A percentile compares a stretch with the other conserved stretches of the same genome.
Evolutionary conservation across 306 rosid species (phyloP).

Genomic region (Quercus aquifolioides): DNA sequence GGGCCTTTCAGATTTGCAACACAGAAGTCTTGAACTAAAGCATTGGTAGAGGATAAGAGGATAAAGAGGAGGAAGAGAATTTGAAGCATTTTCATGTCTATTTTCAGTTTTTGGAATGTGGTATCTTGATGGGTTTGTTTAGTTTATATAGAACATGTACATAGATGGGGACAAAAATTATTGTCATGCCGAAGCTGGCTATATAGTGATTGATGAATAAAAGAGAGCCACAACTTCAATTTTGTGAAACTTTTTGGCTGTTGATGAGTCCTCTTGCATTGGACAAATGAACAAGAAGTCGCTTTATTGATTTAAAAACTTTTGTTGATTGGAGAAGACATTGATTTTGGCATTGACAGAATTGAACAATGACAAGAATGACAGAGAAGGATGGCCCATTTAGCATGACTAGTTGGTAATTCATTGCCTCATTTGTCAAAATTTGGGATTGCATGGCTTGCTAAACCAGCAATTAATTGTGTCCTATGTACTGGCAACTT

Average conservation of each 20-base stretch:
- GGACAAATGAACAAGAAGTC: background rate
- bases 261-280: slow-evolving; percentile 13
- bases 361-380: too few relatives aligned
- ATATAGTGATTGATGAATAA: slow-evolving; percentile 25
- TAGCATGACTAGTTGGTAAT: too few relatives aligned
- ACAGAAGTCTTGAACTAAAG: slow-evolving; percentile 59
- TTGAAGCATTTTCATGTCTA: slow-evolving; percentile 34
- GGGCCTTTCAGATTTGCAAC: slow-evolving; percentile 62
- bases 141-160: slow-evolving; percentile 16
- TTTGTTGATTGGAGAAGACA: slow-evolving; percentile 7
- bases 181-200: slow-evolving; percentile 5
- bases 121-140: background rate
- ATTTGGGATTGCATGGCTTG: too few relatives aligned
- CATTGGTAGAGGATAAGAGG: slow-evolving; percentile 48
- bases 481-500: too few relatives aligned
- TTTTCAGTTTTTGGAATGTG: too few relatives aligned
- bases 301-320: background rate
- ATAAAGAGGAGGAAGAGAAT: slow-evolving; percentile 43
- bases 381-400: too few relatives aligned
- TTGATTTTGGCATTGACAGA: background rate
- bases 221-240: slow-evolving; percentile 20
- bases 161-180: slow-evolving; percentile 38
- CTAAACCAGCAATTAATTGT: too few relatives aligned
- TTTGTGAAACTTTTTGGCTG: background rate
- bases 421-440: too few relatives aligned